Evolutionary conservation across 176 grass and related monocot genomes (phyloP).

Genomic region (Cenchrus purpureus): DNA sequence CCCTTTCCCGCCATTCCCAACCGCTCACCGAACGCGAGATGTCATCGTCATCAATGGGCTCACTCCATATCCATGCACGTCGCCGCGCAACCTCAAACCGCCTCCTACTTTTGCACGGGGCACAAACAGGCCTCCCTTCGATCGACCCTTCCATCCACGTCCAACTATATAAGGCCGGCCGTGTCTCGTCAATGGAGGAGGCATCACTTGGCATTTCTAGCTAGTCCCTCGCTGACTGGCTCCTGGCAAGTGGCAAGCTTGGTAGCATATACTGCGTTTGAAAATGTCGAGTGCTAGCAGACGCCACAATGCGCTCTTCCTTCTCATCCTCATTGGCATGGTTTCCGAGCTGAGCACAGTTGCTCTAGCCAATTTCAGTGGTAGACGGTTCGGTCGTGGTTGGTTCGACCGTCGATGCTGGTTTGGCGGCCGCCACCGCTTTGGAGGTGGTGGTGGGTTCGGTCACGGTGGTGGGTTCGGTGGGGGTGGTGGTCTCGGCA

Average conservation of each 20-base stretch:
- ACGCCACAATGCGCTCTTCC: background rate
- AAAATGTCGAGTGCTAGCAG: background rate
- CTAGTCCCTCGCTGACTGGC: background rate
- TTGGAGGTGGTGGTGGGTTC: background rate
- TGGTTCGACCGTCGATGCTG: background rate
- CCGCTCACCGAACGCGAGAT: background rate
- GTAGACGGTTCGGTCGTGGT: background rate
- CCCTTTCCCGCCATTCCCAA: background rate
- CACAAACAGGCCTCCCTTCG: background rate
- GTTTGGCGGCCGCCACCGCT: background rate
- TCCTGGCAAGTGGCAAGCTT: background rate
- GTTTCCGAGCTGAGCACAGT: background rate
- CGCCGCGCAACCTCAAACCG: slow-evolving; percentile 6
- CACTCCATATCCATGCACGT: slow-evolving; percentile 11
- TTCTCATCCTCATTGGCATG: background rate
- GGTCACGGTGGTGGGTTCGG: background rate
- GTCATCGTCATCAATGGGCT: background rate
- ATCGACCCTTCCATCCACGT: background rate
- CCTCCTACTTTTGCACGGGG: background rate
- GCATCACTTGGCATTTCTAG: background rate
- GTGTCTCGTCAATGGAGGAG: background rate
- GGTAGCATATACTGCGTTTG: background rate
- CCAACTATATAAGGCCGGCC: background rate
- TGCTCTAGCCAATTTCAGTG: background rate
- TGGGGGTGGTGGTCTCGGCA: background rate